These are phyloP conservation scores for Cylindricascospora bacillispora DNA, from an alignment of 1,139 yeast genomes.

Conservation along the genomic window DNA sequence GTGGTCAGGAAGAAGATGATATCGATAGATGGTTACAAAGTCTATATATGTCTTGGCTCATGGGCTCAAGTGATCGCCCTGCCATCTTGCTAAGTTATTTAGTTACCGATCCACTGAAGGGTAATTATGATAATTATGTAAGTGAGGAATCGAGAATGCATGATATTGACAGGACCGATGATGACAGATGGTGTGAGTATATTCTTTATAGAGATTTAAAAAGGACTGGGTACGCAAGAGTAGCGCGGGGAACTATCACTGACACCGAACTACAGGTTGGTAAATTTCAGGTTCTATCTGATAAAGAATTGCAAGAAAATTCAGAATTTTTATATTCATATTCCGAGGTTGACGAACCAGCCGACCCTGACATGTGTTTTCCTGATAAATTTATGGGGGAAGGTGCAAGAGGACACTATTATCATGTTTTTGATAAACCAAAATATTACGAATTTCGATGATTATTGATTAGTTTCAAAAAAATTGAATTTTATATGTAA, in stretches of 20 bases:
- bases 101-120: slow-evolving; percentile 76
- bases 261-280: slow-evolving; percentile 96
- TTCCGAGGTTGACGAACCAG: slow-evolving; percentile 38
- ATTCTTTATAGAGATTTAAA: slow-evolving; percentile 76
- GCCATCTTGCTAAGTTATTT: slow-evolving; percentile 74
- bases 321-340: slow-evolving; percentile 43
- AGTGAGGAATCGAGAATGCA: slow-evolving; percentile 75
- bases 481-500: too few species aligned
- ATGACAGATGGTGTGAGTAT: slow-evolving; percentile 99
- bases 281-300: slow-evolving; percentile 57
- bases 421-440: slow-evolving; percentile 84
- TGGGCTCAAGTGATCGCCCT: slow-evolving; percentile 72
- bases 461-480: too few species aligned
- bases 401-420: slow-evolving; percentile 86
- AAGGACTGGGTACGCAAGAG: slow-evolving; percentile 88
- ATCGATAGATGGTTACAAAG: slow-evolving; percentile 88
- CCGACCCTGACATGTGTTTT: slow-evolving; percentile 52
- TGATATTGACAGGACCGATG: slow-evolving; percentile 85
- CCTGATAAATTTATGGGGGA: slow-evolving; percentile 81
- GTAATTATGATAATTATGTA: slow-evolving; percentile 86
- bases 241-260: slow-evolving; percentile 84
- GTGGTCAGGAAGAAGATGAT: slow-evolving; percentile 95
- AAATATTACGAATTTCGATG: slow-evolving; percentile 55
- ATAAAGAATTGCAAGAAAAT: slow-evolving; percentile 28
- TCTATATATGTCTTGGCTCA: slow-evolving; percentile 57